Evolutionary conservation across 2,329 filamentous ascomycete species (phyloP).

Genomic region (Colletotrichum plurivorum): DNA sequence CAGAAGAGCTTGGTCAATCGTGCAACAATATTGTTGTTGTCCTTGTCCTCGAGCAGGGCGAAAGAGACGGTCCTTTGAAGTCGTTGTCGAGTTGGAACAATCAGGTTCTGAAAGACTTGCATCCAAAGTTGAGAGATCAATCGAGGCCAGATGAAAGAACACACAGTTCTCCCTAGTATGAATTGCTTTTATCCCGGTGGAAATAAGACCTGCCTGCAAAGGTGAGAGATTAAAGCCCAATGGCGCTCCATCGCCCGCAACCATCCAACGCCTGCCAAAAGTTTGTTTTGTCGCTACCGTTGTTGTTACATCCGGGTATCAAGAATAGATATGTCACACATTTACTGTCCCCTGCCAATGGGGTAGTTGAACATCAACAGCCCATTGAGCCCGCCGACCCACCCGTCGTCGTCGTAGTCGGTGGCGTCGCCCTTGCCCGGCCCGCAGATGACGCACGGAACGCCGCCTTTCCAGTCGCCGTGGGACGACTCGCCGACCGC

Average conservation of each 20-base stretch:
- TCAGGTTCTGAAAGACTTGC: background rate
- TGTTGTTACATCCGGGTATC: conserved; percentile 38
- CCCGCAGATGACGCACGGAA: conserved; percentile 88
- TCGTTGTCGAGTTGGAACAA: background rate
- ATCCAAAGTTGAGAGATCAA: too few species aligned
- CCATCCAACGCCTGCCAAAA: too few species aligned
- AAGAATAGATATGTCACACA: background rate
- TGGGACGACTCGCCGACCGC: conserved; percentile 70
- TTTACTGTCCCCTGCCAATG: conserved; percentile 71
- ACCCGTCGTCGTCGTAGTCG: conserved; percentile 84
- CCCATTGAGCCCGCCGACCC: conserved; percentile 95
- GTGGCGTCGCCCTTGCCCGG: conserved; percentile 59
- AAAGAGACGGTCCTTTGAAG: background rate
- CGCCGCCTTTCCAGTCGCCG: conserved; percentile 78
- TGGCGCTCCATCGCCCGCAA: too few species aligned
- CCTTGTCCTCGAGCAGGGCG: background rate
- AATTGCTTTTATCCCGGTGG: background rate
- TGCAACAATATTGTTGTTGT: background rate
- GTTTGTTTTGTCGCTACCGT: background rate
- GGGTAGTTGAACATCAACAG: conserved; percentile 98
- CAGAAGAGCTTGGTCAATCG: background rate
- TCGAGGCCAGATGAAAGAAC: too few species aligned
- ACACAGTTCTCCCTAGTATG: too few species aligned
- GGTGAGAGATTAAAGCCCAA: background rate
- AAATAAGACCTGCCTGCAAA: background rate